phyloP scores from a whole-genome alignment of 257 asterid species.

The Solanum clarkiae region DNA sequence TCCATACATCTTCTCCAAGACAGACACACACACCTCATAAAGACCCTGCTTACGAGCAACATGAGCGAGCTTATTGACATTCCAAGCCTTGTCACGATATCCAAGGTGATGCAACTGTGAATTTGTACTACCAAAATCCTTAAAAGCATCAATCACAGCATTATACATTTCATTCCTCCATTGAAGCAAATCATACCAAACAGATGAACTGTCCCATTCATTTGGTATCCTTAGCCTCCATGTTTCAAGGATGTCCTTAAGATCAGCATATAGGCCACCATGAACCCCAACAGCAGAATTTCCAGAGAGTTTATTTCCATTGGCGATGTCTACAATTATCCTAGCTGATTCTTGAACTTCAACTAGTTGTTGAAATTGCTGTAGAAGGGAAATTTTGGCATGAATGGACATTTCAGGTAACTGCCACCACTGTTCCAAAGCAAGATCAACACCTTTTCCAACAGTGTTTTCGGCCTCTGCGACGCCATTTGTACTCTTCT shows the following conservation, averaged over 20 bases:
- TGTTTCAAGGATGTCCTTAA: constrained; percentile 96
- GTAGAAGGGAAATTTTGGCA: constrained; percentile 88
- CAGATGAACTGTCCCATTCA: constrained; percentile 98
- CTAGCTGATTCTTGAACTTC: constrained; percentile 98
- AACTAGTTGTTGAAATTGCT: constrained; percentile 96
- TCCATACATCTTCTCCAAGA: constrained; percentile 95
- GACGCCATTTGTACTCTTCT: constrained; percentile 80
- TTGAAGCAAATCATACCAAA: constrained; percentile 95
- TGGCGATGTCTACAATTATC: constrained; percentile 82
- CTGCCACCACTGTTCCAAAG: constrained; percentile 99
- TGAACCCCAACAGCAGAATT: constrained; percentile 74
- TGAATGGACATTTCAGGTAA: constrained; percentile 97
- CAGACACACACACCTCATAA: constrained; percentile 83
- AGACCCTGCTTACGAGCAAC: constrained; percentile 92
- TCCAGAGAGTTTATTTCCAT: constrained; percentile 78
- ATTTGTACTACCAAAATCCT: constrained; percentile 74
- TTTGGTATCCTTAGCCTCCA: constrained; percentile 98
- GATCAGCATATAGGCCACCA: constrained; percentile 82
- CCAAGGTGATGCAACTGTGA: constrained; percentile 93
- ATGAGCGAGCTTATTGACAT: constrained; percentile 96
- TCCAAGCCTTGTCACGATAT: constrained; percentile 99
- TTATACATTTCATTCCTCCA: constrained; percentile 99
- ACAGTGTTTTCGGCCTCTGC: constrained; percentile 88
- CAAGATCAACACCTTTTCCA: constrained; percentile 94
- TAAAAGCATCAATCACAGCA: constrained; percentile 88